phyloP scores from a whole-genome alignment of 2,329 filamentous ascomycete genomes.

The Curvularia sp. region DNA sequence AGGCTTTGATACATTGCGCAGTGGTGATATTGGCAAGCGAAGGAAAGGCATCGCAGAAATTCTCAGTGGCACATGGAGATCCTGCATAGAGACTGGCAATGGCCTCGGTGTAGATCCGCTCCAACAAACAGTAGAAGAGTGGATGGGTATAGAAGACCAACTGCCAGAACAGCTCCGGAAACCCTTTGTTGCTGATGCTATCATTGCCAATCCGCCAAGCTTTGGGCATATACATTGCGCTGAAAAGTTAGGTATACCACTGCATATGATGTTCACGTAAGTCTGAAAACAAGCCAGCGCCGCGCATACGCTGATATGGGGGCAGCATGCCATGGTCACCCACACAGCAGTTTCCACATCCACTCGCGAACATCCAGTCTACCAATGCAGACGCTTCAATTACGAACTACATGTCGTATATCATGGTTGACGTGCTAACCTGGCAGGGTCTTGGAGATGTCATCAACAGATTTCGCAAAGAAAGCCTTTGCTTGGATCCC shows the following conservation, averaged over 20 bases:
- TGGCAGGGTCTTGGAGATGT: slow-evolving; percentile 92
- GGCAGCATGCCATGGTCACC: slow-evolving; percentile 84
- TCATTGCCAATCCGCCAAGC: slow-evolving; percentile 79
- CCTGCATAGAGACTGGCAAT: slow-evolving; percentile 80
- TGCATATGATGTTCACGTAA: slow-evolving; percentile 89
- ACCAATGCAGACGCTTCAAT: slow-evolving; percentile 77
- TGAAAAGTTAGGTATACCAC: slow-evolving; percentile 74
- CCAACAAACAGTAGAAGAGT: slow-evolving; percentile 61
- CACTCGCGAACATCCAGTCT: slow-evolving; percentile 79
- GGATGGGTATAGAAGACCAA: slow-evolving; percentile 52
- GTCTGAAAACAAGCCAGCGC: slow-evolving; percentile 39
- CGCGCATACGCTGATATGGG: slow-evolving; percentile 12
- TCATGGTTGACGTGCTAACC: slow-evolving; percentile 86
- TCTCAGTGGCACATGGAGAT: slow-evolving; percentile 84
- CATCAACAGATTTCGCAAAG: slow-evolving; percentile 84
- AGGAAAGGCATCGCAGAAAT: slow-evolving; percentile 79
- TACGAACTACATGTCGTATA: slow-evolving; percentile 84
- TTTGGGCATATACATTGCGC: slow-evolving; percentile 79
- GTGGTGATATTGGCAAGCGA: slow-evolving; percentile 77
- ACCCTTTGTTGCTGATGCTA: slow-evolving; percentile 83
- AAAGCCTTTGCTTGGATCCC: slow-evolving; percentile 75
- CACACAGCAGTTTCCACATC: slow-evolving; percentile 84
- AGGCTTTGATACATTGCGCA: slow-evolving; percentile 75
- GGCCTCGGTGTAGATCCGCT: slow-evolving; percentile 62
- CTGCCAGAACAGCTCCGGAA: slow-evolving; percentile 44